Conservation (phyloP, 2,329 filamentous ascomycete genomes). For the Metarhizium brunneum region DNA sequence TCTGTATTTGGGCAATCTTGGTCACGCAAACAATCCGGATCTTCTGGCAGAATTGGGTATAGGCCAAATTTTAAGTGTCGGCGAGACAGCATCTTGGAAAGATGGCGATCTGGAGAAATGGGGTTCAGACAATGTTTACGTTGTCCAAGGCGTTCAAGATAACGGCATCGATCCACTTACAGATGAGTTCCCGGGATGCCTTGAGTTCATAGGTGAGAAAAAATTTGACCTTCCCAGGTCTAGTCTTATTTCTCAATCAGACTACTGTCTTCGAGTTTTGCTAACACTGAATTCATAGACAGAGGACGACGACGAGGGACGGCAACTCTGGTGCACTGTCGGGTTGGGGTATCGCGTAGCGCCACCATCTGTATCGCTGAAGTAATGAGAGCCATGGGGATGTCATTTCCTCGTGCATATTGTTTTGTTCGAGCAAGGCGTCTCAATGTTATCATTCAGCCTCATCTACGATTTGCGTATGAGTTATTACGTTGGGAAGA, state of each 20-base stretch:
- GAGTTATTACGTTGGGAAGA: slow-evolving; percentile 97
- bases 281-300: slow-evolving; percentile 39
- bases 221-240: background rate
- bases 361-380: slow-evolving; percentile 99
- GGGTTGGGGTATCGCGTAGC: slow-evolving; percentile 89
- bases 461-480: slow-evolving; percentile 88
- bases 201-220: slow-evolving; percentile 76
- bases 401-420: slow-evolving; percentile 88
- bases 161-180: slow-evolving; percentile 93
- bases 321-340: slow-evolving; percentile 89
- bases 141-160: slow-evolving; percentile 82
- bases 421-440: slow-evolving; percentile 90
- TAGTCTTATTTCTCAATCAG: background rate
- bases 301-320: slow-evolving; percentile 66
- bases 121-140: slow-evolving; percentile 69
- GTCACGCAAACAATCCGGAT: slow-evolving; percentile 88
- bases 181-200: slow-evolving; percentile 73
- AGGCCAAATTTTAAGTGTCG: slow-evolving; percentile 79
- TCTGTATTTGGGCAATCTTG: slow-evolving; percentile 91
- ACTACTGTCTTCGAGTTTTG: background rate
- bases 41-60: slow-evolving; percentile 75
- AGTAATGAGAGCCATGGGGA: slow-evolving; percentile 72
- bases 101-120: slow-evolving; percentile 61
- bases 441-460: slow-evolving; percentile 96
- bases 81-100: slow-evolving; percentile 77